Evolutionary conservation across 108 stramenopile genomes (phyloP).

Genomic region (Thalassiosira profunda): DNA sequence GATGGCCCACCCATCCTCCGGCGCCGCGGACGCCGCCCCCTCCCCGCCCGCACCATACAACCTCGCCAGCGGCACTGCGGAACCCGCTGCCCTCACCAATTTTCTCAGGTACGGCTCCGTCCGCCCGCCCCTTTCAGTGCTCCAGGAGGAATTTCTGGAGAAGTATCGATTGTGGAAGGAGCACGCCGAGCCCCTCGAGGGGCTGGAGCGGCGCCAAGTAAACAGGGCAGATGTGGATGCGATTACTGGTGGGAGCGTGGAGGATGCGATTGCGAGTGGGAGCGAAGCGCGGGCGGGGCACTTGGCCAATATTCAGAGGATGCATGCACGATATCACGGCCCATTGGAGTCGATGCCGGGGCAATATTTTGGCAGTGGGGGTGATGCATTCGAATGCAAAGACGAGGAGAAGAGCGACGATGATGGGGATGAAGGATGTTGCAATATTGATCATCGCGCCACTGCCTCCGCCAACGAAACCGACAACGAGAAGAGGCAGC

Average conservation of each 20-base stretch:
- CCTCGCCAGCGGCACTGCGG: background rate
- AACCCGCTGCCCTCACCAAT: conserved; percentile 5
- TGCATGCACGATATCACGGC: conserved; percentile 1
- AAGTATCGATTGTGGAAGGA: conserved; percentile 44
- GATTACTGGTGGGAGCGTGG: background rate
- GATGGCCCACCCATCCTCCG: background rate
- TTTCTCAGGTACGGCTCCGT: conserved; percentile 36
- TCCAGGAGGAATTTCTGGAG: conserved; percentile 38
- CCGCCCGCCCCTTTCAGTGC: conserved; percentile 31
- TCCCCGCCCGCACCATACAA: background rate
- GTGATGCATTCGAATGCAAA: background rate
- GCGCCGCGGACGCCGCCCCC: background rate
- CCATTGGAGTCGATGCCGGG: conserved; percentile 1
- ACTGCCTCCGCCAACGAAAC: background rate
- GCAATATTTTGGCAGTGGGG: background rate
- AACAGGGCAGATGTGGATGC: background rate
- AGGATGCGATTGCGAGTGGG: background rate
- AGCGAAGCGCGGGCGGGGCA: background rate
- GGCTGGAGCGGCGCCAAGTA: conserved; percentile 5
- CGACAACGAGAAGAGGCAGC: background rate
- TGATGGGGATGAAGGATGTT: background rate
- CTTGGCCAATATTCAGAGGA: background rate
- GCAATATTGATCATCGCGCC: too few relatives aligned
- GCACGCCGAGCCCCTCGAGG: conserved; percentile 17
- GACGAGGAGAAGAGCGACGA: background rate